phyloP scores from a whole-genome alignment of 1,284 basidiomycete genomes.

The Rhodofomes roseus region DNA sequence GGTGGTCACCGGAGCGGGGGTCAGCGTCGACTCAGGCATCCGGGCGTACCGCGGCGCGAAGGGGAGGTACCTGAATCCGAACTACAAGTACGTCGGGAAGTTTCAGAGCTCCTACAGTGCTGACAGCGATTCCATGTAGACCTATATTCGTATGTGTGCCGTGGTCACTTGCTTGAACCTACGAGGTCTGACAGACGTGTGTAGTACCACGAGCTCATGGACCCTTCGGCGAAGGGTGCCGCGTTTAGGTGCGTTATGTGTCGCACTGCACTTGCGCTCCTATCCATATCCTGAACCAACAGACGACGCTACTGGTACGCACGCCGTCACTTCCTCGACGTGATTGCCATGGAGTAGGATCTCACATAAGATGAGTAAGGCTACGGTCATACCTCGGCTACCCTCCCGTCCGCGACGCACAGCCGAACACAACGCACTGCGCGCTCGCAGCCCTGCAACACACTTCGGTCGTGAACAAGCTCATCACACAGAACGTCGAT shows the following conservation, averaged over 20 bases:
- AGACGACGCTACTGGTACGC: conserved; percentile 74
- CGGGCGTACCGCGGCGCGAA: conserved; percentile 83
- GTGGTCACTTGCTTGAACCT: background rate
- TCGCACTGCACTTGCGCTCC: background rate
- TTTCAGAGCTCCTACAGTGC: conserved; percentile 36
- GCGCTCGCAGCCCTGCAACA: conserved; percentile 81
- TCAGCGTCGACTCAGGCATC: conserved; percentile 91
- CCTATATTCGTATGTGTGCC: conserved; percentile 21
- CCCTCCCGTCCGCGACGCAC: conserved; percentile 73
- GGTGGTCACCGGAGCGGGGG: conserved; percentile 85
- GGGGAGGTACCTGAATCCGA: conserved; percentile 86
- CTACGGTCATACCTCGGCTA: conserved; percentile 85
- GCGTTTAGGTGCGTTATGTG: conserved; percentile 52
- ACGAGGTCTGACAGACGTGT: background rate
- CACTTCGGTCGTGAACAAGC: conserved; percentile 52
- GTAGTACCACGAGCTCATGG: conserved; percentile 80
- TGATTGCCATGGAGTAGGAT: background rate
- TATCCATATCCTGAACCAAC: background rate
- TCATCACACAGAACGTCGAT: conserved; percentile 93
- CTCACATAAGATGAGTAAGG: conserved; percentile 35
- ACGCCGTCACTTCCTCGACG: conserved; percentile 7
- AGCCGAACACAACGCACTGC: conserved; percentile 85
- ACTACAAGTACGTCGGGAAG: conserved; percentile 68
- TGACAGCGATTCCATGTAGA: conserved; percentile 43
- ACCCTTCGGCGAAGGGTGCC: conserved; percentile 60